Conservation (phyloP, 768 basidiomycete genomes). For the Psilocybe cyanescens region DNA sequence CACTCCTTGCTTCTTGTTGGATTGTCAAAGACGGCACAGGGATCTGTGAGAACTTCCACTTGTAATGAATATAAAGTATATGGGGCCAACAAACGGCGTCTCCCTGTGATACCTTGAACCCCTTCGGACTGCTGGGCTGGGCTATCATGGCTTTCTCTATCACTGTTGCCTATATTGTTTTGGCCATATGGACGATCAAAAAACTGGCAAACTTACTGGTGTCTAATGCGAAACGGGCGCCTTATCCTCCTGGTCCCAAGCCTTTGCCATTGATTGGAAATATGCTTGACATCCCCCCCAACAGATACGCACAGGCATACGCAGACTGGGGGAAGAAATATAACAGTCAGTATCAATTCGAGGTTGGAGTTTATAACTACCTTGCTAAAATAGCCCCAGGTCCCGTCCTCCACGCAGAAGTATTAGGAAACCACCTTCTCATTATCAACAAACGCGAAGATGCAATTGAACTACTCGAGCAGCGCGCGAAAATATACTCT, state of each 20-base stretch:
- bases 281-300: conserved; percentile 21
- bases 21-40: not conserved
- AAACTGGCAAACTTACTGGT: not conserved
- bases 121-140: not conserved
- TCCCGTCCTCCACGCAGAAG: conserved; percentile 18
- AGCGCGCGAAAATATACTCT: conserved; percentile 6
- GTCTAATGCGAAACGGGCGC: not conserved
- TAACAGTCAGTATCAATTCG: conserved; percentile 13
- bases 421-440: conserved; percentile 15
- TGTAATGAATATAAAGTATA: not conserved
- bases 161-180: not conserved
- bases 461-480: conserved; percentile 9
- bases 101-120: not conserved
- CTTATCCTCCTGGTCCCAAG: conserved; percentile 24
- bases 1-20: not conserved
- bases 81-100: not conserved
- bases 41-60: not conserved
- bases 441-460: conserved; percentile 18
- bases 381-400: conserved; percentile 7
- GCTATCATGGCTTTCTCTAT: not conserved
- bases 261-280: conserved; percentile 18
- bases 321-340: conserved; percentile 21
- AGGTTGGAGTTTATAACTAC: not conserved
- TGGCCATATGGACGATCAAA: not conserved
- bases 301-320: conserved; percentile 13